These are phyloP conservation scores for Wickerhamomyces chambardii DNA, from an alignment of 805 yeast genomes.

Conservation along the genomic window DNA sequence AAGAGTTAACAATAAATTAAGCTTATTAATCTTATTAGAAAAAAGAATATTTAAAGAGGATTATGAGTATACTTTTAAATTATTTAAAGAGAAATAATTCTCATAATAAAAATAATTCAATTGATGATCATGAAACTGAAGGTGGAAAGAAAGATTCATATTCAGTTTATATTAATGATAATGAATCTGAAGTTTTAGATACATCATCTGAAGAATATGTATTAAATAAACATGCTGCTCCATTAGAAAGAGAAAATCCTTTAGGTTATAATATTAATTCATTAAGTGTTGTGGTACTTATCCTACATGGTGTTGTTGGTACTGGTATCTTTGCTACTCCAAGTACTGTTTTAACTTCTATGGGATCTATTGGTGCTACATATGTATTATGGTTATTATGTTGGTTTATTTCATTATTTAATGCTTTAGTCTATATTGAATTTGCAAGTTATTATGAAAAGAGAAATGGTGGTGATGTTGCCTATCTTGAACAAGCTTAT, in stretches of 20 bases:
- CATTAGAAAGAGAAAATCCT: slow-evolving; percentile 29
- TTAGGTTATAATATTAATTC: slow-evolving; percentile 33
- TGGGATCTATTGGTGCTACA: slow-evolving; percentile 34
- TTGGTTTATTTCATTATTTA: slow-evolving; percentile 27
- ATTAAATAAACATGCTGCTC: slow-evolving; percentile 24
- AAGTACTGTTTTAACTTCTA: slow-evolving; percentile 30
- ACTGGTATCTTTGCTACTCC: slow-evolving; percentile 53
- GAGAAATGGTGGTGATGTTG: slow-evolving; percentile 30
- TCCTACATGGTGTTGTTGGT: slow-evolving; percentile 46
- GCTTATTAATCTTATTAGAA: no score
- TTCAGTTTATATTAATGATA: no score
- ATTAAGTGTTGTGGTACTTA: slow-evolving; percentile 42
- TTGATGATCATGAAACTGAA: no score
- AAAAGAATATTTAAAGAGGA: no score
- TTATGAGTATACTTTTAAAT: no score
- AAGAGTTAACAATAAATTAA: no score
- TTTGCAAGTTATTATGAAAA: slow-evolving; percentile 28
- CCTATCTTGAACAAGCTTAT: slow-evolving; percentile 28
- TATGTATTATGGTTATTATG: slow-evolving; percentile 35
- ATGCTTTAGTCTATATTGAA: slow-evolving; percentile 29
- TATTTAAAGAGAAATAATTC: no score
- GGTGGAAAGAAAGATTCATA: no score
- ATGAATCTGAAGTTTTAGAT: no score
- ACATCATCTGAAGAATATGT: background rate
- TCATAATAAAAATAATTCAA: no score